Conservation (phyloP, 2,329 filamentous ascomycete genomes). For the Fusarium foetens region DNA sequence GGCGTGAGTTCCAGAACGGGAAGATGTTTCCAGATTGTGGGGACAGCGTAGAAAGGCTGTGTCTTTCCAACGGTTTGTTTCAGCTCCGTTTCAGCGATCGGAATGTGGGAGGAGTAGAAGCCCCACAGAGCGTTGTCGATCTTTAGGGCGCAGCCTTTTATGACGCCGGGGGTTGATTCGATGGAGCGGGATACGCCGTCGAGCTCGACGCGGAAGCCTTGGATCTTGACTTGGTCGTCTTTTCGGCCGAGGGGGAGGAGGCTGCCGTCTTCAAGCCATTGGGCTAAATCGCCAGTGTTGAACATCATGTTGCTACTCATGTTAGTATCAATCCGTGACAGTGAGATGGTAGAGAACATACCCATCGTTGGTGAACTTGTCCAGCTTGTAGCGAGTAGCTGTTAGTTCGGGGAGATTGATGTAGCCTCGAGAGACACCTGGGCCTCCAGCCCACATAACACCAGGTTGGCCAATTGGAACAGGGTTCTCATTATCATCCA, state of each 20-base stretch:
- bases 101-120: constrained; percentile 16
- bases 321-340: background rate
- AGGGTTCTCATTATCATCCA: constrained; percentile 58
- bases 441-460: constrained; percentile 62
- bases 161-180: constrained; percentile 1
- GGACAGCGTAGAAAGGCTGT: constrained; percentile 29
- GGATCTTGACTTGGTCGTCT: constrained; percentile 34
- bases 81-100: constrained; percentile 19
- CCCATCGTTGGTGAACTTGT: constrained; percentile 41
- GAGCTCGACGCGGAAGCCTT: constrained; percentile 24
- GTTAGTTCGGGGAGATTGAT: constrained; percentile 16
- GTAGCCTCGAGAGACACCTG: constrained; percentile 25
- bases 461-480: constrained; percentile 60
- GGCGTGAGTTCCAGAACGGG: constrained; percentile 25
- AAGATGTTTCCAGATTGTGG: constrained; percentile 20
- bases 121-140: constrained; percentile 16
- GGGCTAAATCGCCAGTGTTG: constrained; percentile 29
- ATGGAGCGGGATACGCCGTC: constrained; percentile 17
- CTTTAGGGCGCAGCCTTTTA: constrained; percentile 19
- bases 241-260: constrained; percentile 32
- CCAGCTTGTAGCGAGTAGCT: constrained; percentile 13
- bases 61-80: constrained; percentile 1
- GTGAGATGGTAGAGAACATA: fast-evolving
- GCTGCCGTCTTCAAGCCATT: constrained; percentile 27
- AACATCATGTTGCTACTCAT: constrained; percentile 48